Percentiles rank a stretch among this genome's conserved stretches.
Conservation (phyloP, 176 grass and related monocot species). For the Triticum dicoccoides region DNA sequence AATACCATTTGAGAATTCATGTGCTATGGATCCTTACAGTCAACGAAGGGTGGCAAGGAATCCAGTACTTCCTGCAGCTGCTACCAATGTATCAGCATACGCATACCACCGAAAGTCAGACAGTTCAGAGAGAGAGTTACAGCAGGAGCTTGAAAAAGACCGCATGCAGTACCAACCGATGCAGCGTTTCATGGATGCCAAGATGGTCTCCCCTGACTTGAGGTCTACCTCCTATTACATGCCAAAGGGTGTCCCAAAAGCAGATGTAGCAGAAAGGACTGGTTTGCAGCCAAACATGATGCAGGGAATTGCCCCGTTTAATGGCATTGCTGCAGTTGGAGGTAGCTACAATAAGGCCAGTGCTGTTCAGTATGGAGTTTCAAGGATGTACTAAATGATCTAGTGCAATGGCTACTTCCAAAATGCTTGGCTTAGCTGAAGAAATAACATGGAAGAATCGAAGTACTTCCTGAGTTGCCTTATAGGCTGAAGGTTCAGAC, state of each 20-base stretch:
- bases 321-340: constrained; percentile 60
- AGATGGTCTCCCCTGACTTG: constrained; percentile 55
- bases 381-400: constrained; percentile 63
- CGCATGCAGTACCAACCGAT: constrained; percentile 55
- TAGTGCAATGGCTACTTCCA: constrained; percentile 25
- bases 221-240: constrained; percentile 61
- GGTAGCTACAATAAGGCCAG: constrained; percentile 64
- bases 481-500: background rate
- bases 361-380: constrained; percentile 68
- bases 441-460: constrained; percentile 18
- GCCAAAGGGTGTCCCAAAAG: constrained; percentile 39
- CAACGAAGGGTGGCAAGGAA: constrained; percentile 64
- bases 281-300: constrained; percentile 53
- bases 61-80: constrained; percentile 47
- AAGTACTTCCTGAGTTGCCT: constrained; percentile 18
- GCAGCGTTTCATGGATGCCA: constrained; percentile 52
- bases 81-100: constrained; percentile 43
- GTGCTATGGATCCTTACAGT: constrained; percentile 53
- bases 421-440: constrained; percentile 26
- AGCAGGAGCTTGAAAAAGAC: constrained; percentile 51
- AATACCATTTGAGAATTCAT: constrained; percentile 50
- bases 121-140: constrained; percentile 43
- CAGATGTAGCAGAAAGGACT: constrained; percentile 44
- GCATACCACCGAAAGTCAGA: constrained; percentile 46
- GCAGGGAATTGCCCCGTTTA: constrained; percentile 62